Conservation (phyloP, 2,329 filamentous ascomycete genomes). For the Diaporthe longicolla region DNA sequence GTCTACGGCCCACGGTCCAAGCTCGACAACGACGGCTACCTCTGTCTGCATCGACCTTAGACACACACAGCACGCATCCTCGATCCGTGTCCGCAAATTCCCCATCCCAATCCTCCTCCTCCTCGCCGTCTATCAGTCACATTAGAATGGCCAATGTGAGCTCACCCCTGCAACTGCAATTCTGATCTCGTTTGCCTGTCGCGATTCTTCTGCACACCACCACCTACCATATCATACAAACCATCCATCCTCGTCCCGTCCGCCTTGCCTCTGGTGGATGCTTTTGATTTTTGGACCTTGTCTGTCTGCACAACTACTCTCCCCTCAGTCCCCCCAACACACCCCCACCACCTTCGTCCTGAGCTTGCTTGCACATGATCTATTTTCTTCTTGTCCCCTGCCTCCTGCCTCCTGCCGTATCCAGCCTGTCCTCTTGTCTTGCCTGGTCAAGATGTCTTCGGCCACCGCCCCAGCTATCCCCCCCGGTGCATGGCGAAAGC, state of each 20-base stretch:
- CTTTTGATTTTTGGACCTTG: slow-evolving; percentile 30
- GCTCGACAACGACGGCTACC: slow-evolving; percentile 37
- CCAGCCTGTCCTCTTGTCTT: slow-evolving; percentile 4
- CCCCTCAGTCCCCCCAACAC: slow-evolving; percentile 23
- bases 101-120: slow-evolving; percentile 21
- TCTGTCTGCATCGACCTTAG: slow-evolving; percentile 32
- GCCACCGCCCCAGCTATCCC: slow-evolving; percentile 36
- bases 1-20: slow-evolving; percentile 34
- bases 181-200: slow-evolving; percentile 38
- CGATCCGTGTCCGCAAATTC: slow-evolving; percentile 11
- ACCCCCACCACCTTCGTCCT: background rate
- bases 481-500: slow-evolving; percentile 41
- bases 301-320: slow-evolving; percentile 13
- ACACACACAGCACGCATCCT: slow-evolving; percentile 9
- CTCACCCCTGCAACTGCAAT: slow-evolving; percentile 33
- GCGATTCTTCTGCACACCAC: slow-evolving; percentile 30
- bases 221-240: background rate
- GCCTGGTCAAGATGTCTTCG: slow-evolving; percentile 36
- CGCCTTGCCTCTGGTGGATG: slow-evolving; percentile 9
- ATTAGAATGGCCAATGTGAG: slow-evolving; percentile 45
- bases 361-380: slow-evolving; percentile 6
- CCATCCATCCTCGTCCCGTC: slow-evolving; percentile 1
- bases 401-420: background rate
- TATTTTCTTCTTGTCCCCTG: background rate
- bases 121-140: slow-evolving; percentile 20